Evolutionary conservation across 2,329 filamentous ascomycete genomes (phyloP).

Genomic region (Penicillium sp.): DNA sequence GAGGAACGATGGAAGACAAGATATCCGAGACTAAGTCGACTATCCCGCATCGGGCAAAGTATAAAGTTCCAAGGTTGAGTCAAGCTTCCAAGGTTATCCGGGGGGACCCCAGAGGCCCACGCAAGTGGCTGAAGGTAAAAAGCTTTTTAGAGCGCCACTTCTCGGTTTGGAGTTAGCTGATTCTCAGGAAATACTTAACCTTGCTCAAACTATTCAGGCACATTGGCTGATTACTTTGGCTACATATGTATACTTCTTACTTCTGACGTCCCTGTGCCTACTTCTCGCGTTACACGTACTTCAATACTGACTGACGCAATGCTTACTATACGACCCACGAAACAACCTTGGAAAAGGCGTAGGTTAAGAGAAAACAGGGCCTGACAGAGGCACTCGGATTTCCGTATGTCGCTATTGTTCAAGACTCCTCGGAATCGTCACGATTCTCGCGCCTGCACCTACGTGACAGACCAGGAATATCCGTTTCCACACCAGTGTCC

Average conservation of each 20-base stretch:
- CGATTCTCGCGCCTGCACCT: constrained; percentile 10
- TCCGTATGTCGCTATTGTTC: constrained; percentile 10
- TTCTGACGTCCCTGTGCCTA: not conserved
- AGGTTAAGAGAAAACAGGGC: not conserved
- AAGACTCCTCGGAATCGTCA: constrained; percentile 7
- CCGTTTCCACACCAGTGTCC: not conserved
- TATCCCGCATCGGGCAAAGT: not conserved
- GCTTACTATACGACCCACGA: not conserved
- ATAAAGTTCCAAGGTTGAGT: constrained; percentile 5
- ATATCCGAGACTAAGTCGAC: not conserved
- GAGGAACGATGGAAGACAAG: not conserved
- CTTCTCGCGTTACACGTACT: not conserved
- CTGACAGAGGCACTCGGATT: constrained; percentile 10
- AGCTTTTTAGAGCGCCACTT: constrained; percentile 13
- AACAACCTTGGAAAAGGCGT: too few species aligned
- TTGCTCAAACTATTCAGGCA: not conserved
- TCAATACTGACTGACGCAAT: not conserved
- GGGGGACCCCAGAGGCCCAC: constrained; percentile 4
- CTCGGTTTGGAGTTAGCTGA: constrained; percentile 1
- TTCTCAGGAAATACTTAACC: not conserved
- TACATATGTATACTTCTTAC: too few species aligned
- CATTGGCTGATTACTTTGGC: not conserved
- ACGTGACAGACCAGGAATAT: constrained; percentile 7
- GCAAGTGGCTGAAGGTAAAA: constrained; percentile 16
- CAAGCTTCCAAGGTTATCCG: constrained; percentile 10